Evolutionary conservation across 495 filamentous ascomycete species (phyloP).

Genomic region (Xylaria acuta): DNA sequence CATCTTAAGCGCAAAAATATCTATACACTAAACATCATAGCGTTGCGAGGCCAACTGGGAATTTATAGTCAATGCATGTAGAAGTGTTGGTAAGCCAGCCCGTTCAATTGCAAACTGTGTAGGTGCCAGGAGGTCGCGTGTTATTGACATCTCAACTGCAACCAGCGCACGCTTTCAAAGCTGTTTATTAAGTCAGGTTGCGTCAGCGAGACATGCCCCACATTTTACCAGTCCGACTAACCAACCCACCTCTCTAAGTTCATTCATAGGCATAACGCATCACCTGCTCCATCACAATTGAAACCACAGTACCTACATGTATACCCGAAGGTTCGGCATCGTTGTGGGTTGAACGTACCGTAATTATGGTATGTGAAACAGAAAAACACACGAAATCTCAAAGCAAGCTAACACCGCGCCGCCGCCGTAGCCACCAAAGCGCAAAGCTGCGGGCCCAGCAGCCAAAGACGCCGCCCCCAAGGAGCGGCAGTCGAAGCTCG

Average conservation of each 20-base stretch:
- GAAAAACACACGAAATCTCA: neutral
- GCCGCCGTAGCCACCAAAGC: slow-evolving; percentile 49
- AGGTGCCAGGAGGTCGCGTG: neutral
- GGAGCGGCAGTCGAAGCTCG: slow-evolving; percentile 74
- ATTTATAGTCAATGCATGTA: neutral
- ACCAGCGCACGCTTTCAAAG: neutral
- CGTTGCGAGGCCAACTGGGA: neutral
- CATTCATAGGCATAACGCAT: neutral
- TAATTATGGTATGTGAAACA: slow-evolving; percentile 17
- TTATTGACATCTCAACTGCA: neutral
- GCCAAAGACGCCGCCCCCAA: slow-evolving; percentile 34
- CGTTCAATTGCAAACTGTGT: neutral
- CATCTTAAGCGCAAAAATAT: neutral
- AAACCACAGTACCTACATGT: neutral
- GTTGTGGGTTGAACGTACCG: neutral
- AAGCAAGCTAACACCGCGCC: neutral
- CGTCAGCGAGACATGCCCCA: slow-evolving; percentile 14
- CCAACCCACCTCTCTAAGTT: neutral
- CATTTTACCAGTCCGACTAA: slow-evolving; percentile 1
- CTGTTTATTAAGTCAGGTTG: neutral
- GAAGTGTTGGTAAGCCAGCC: neutral
- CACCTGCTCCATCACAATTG: neutral
- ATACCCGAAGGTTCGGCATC: neutral
- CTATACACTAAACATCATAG: neutral
- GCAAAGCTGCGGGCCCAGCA: slow-evolving; percentile 40